phyloP scores from a whole-genome alignment of 2,329 filamentous ascomycete genomes.

The Colletotrichum kahawae region DNA sequence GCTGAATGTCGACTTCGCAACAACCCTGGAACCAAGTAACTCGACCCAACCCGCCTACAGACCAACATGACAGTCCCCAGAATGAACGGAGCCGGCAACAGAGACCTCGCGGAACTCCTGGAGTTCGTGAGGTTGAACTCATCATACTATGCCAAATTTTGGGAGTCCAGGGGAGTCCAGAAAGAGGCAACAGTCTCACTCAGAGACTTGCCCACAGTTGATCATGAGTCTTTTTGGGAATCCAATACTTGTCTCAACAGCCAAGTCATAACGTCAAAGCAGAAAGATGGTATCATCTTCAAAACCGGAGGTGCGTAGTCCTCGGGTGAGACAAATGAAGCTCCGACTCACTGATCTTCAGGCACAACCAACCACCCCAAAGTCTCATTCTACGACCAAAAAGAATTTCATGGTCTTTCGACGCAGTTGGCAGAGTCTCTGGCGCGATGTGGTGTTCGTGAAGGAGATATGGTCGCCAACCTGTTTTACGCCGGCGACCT shows the following conservation, averaged over 20 bases:
- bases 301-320: conserved; percentile 1
- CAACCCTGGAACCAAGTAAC: not conserved
- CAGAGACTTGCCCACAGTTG: not conserved
- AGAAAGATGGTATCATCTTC: conserved; percentile 11
- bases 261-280: conserved; percentile 9
- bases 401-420: conserved; percentile 2
- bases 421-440: conserved; percentile 6
- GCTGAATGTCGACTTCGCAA: not conserved
- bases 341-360: not conserved
- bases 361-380: conserved; percentile 16
- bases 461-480: conserved; percentile 10
- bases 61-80: not conserved
- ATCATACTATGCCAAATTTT: conserved; percentile 1
- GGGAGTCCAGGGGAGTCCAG: not conserved
- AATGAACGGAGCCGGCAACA: not conserved
- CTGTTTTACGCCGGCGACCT: conserved; percentile 17
- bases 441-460: not conserved
- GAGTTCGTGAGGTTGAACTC: conserved; percentile 6
- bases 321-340: too few species aligned
- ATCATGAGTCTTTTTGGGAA: conserved; percentile 9
- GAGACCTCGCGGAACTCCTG: not conserved
- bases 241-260: conserved; percentile 12
- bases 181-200: not conserved
- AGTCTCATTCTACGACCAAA: conserved; percentile 9
- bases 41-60: not conserved